Evolutionary conservation across 352 stramenopile genomes (phyloP), one percentile per base, ranked within the genome.

Genomic region (Phytopythium delawarense): DNA sequence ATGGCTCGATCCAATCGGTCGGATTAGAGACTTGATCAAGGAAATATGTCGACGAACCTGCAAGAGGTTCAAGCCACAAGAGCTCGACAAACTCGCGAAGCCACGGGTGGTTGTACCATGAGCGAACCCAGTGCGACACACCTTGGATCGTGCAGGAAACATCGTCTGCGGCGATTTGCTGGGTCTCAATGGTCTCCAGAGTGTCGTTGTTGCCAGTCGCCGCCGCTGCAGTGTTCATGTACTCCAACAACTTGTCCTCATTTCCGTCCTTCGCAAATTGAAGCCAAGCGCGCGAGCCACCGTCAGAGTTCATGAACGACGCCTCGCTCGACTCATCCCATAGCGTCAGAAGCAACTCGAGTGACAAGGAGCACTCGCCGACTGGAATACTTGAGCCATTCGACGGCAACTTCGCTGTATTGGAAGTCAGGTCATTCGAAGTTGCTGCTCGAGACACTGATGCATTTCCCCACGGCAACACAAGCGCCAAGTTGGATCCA

Each of bases 1-100:
- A 80, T 7, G 62, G 61, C 0, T 28, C 61, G 7, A 70, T 46
- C 50, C 68, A 46, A 20, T 61, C 57, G 6, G 61, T 70, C 4
- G 71, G 65, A 44, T 54, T 51, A 11, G 59, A 44, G 16, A 61
- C 18, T 13, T 61, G 55, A 12, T 52, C 55, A 7, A 44, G 40
- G 7, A 57, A 72, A 4, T 63, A 70, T 1, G 56, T 32, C 1
- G 44, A 45, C 4, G 59, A 46, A 16, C 35, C 25, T 1, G 63
- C 48, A 0, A 63, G 28, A 2, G 56, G 15, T 32, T 72, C 51
- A 12, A 78, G 50, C 81, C 79, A 90, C 23, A 84, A 63, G 32
- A 74, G 67, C 59, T 90, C 79, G 9, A 87, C 67, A 46, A 87
- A 79, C 55, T 79, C 64, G 12, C 64, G 63, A 57, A 79, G 68